Conservation (phyloP, 2,329 filamentous ascomycete species). For the Emergomyces orientalis region DNA sequence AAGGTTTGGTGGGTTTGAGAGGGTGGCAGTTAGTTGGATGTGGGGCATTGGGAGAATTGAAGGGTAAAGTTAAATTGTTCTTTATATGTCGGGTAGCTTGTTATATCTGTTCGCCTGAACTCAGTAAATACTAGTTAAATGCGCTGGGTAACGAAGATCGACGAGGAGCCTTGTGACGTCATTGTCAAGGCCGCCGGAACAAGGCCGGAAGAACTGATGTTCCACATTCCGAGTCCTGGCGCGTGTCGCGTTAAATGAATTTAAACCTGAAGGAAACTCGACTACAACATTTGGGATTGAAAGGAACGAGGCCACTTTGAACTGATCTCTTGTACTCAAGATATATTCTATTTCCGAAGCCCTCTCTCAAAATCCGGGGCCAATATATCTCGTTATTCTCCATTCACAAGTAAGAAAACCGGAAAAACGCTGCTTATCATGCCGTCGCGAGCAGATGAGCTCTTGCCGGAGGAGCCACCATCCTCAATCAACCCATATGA, state of each 20-base stretch:
- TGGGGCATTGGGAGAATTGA: not conserved
- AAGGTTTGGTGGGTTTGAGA: not conserved
- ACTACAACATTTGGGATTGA: not conserved
- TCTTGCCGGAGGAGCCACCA: slow-evolving; percentile 51
- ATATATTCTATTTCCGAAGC: not conserved
- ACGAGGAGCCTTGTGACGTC: not conserved
- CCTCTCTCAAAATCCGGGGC: not conserved
- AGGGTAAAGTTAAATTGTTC: not conserved
- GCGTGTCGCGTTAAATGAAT: not conserved
- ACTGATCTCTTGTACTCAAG: not conserved
- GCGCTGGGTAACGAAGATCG: not conserved
- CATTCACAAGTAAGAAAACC: not conserved
- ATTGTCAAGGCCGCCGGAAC: not conserved
- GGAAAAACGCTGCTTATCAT: not conserved
- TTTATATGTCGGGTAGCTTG: not conserved
- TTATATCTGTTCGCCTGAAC: not conserved
- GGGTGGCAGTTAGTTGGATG: not conserved
- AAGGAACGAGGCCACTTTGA: not conserved
- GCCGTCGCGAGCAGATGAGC: slow-evolving; percentile 38
- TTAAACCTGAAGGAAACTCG: not conserved
- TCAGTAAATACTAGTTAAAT: no score
- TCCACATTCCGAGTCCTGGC: not conserved
- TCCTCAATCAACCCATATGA: slow-evolving; percentile 68
- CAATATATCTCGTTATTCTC: not conserved
- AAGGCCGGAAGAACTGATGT: not conserved